These are phyloP conservation scores for Paracamarosporium sp. DNA, from an alignment of 2,329 filamentous ascomycete species.

Conservation along the genomic window DNA sequence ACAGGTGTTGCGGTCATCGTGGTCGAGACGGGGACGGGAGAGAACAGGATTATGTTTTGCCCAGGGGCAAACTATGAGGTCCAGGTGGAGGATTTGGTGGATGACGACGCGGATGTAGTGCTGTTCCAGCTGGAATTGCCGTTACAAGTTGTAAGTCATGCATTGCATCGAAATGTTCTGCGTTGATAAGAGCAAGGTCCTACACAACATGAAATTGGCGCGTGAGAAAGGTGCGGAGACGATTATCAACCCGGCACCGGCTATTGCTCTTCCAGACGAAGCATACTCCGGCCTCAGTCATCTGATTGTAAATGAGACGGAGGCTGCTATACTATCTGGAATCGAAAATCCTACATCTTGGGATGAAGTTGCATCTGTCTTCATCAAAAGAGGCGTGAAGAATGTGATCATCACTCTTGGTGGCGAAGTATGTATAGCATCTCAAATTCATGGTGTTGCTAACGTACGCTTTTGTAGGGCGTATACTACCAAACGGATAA, in stretches of 20 bases:
- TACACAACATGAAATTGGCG: conserved; percentile 46
- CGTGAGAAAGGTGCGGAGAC: conserved; percentile 55
- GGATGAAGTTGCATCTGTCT: conserved; percentile 51
- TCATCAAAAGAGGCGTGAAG: conserved; percentile 72
- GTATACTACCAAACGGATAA: conserved; percentile 53
- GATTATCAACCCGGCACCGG: conserved; percentile 83
- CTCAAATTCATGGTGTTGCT: conserved; percentile 3
- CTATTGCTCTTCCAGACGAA: conserved; percentile 69
- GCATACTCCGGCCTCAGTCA: conserved; percentile 75
- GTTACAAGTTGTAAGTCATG: conserved; percentile 44
- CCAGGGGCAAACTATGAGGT: conserved; percentile 56
- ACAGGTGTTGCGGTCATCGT: conserved; percentile 58
- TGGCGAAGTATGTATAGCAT: conserved; percentile 62
- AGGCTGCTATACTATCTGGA: conserved; percentile 76
- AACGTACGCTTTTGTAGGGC: conserved; percentile 40
- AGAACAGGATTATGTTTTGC: conserved; percentile 58
- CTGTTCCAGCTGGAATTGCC: conserved; percentile 58
- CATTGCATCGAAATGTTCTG: background rate
- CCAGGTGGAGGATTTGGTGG: conserved; percentile 44
- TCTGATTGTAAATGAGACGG: conserved; percentile 88
- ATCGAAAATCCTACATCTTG: conserved; percentile 44
- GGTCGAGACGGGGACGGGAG: conserved; percentile 55
- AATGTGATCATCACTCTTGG: conserved; percentile 88
- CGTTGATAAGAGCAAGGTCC: conserved; percentile 24
- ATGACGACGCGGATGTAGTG: conserved; percentile 49